phyloP scores from a whole-genome alignment of 208 protist species.

The Crithidia fasciculata region DNA sequence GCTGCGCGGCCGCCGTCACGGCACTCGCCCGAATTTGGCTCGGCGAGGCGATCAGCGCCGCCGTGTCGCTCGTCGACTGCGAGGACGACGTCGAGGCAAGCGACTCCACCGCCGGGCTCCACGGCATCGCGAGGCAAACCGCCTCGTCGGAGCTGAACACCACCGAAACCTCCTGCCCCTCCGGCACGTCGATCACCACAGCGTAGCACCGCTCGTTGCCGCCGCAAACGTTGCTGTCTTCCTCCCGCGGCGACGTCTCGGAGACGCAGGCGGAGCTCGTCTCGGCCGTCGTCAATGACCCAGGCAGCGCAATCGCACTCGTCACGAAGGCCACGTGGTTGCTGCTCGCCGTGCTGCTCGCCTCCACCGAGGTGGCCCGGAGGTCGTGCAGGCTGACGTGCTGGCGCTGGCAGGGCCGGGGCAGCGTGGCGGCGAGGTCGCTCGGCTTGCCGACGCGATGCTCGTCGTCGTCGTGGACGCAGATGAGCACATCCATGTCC shows the following conservation, averaged over 20 bases:
- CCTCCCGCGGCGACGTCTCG: constrained; percentile 11
- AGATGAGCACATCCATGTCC: constrained; percentile 12
- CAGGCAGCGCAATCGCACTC: neutral
- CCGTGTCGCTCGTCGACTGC: neutral
- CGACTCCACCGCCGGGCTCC: neutral
- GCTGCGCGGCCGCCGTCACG: neutral
- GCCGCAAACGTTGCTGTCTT: neutral
- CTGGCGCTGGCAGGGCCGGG: constrained; percentile 10
- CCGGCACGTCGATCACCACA: constrained; percentile 22
- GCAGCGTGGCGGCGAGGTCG: constrained; percentile 10
- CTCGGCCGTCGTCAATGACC: constrained; percentile 8
- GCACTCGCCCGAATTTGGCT: neutral
- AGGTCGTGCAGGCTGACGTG: constrained; percentile 21
- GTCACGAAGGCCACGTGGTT: constrained; percentile 1
- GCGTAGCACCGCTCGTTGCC: constrained; percentile 21
- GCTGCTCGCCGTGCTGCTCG: constrained; percentile 1
- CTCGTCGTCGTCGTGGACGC: constrained; percentile 21
- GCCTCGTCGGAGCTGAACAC: constrained; percentile 25
- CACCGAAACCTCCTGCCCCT: constrained; percentile 6
- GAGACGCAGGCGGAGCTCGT: constrained; percentile 3
- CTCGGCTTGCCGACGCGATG: neutral
- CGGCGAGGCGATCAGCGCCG: neutral
- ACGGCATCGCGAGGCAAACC: constrained; percentile 14
- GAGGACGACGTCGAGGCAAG: no score
- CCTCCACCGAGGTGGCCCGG: neutral